phyloP scores from a whole-genome alignment of 345 rosid genomes.

The Geranium rotundifolium region DNA sequence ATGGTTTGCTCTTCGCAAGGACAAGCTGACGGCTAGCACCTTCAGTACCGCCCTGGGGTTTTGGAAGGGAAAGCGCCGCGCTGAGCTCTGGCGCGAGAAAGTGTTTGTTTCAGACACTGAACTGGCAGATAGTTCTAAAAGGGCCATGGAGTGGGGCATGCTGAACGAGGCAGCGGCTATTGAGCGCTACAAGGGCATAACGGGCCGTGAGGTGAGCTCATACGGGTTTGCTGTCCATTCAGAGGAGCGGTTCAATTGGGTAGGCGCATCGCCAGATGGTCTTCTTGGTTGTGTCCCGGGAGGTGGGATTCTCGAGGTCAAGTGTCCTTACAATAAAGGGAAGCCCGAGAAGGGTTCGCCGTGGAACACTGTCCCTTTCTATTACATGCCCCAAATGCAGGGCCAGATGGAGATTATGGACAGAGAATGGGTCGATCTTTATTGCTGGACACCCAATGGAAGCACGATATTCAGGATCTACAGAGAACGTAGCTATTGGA shows the following conservation, averaged over 20 bases:
- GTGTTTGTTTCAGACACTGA: slow-evolving; percentile 38
- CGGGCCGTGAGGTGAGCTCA: slow-evolving; percentile 53
- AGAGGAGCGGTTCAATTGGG: slow-evolving; percentile 45
- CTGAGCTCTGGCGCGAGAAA: slow-evolving; percentile 91
- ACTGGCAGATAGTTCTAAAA: slow-evolving; percentile 23
- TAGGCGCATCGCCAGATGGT: slow-evolving; percentile 96
- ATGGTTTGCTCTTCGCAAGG: slow-evolving; percentile 80
- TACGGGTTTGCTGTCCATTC: slow-evolving; percentile 74
- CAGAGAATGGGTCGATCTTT: slow-evolving; percentile 80
- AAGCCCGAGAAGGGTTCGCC: slow-evolving; percentile 69
- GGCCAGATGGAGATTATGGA: slow-evolving; percentile 95
- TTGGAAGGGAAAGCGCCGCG: slow-evolving; percentile 76
- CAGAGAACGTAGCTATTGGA: slow-evolving; percentile 64
- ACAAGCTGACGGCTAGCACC: slow-evolving; percentile 83
- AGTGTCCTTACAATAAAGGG: slow-evolving; percentile 93
- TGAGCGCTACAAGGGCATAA: slow-evolving; percentile 57
- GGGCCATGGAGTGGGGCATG: slow-evolving; percentile 86
- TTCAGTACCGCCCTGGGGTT: slow-evolving; percentile 90
- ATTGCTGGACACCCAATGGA: slow-evolving; percentile 87
- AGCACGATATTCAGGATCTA: slow-evolving; percentile 64
- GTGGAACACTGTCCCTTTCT: slow-evolving; percentile 66
- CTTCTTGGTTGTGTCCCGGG: slow-evolving; percentile 48
- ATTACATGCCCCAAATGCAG: slow-evolving; percentile 92
- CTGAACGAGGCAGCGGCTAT: slow-evolving; percentile 66
- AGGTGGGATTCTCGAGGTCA: slow-evolving; percentile 81